phyloP scores from a whole-genome alignment of 192 early-diverging fungal species.

The Backusella morwellensis region DNA sequence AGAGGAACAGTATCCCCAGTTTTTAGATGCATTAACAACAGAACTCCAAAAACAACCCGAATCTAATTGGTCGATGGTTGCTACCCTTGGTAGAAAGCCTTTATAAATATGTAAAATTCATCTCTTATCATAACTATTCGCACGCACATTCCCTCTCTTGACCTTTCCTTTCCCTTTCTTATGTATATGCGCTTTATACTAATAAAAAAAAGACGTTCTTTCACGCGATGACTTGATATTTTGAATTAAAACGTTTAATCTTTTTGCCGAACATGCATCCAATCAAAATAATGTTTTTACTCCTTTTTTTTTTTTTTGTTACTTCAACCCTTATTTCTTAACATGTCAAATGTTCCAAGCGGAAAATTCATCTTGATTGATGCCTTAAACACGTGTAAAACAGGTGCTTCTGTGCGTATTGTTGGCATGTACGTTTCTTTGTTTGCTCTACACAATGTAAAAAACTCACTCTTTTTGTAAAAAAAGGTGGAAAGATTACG shows the following conservation, averaged over 20 bases:
- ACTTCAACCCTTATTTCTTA: not conserved
- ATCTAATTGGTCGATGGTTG: not conserved
- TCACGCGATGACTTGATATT: not conserved
- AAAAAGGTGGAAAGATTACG: not conserved
- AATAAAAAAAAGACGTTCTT: not conserved
- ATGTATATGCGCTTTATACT: not conserved
- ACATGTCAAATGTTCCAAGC: not conserved
- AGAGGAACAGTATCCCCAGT: not conserved
- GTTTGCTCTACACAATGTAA: no score
- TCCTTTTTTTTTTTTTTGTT: not conserved
- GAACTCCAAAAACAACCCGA: constrained; percentile 6
- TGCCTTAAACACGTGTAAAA: not conserved
- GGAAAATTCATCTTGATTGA: not conserved
- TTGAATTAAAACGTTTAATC: no score
- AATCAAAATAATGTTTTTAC: not conserved
- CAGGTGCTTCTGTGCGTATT: not conserved
- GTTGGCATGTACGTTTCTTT: not conserved
- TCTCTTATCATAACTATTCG: not conserved
- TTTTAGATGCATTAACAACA: not conserved
- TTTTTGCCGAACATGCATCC: no score
- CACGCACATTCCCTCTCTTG: not conserved
- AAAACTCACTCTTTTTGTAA: no score
- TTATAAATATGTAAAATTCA: not conserved
- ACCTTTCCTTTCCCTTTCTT: not conserved
- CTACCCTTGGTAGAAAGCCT: constrained; percentile 5